Base-by-base conservation (phyloP, 2,329 filamentous ascomycete genomes). In the Beauveria bassiana region DNA sequence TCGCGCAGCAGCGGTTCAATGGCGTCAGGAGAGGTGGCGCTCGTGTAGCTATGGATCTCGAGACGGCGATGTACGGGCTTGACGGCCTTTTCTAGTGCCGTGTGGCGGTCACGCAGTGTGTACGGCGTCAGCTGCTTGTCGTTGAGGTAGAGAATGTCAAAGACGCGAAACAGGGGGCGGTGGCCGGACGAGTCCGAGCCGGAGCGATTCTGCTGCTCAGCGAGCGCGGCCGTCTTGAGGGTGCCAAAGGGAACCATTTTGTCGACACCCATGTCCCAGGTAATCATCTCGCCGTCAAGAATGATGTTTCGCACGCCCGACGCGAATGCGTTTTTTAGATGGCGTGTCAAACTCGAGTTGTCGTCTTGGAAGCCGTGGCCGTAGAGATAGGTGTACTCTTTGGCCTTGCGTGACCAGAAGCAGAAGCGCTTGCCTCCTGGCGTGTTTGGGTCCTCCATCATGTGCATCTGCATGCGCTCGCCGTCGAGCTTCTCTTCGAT, bases 401-500 rank as follows among this genome's bases (percentile, higher is more conserved):
- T 98, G 9, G 90, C 93, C 74, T 96, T 98, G 57, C 95, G 84
- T 2, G 93, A 98, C 91, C 93, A 99, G 73, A 96, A 99, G 38
- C 80, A 81, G 71, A 98, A 97, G 22, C 79, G 80, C 61, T 81
- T 86, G 0, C 91, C 90, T 0, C 92, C 91, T 0, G 85, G 81
- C 0, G 86, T 77, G 1, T 73, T 75, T 3, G 85, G 77, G 66
- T 97, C 91, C 62, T 89, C 80, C 14, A 84, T 74, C 89, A 98
- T 93, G 73, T 99, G 95, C 71, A 99, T 81, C 73, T 99, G 95
- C 88, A 99, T 97, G 28, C 95, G 85, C 75, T 99, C 95, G 1
- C 95, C 95, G 67, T 99, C 95, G 9, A 99, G 79, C 74, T 99
- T 99, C 75, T 99, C 95, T 73, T 99, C 95, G 53, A 98, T 95